Evolutionary conservation across 169 alveolate species (phyloP).

Genomic region (Plasmodium ovale): DNA sequence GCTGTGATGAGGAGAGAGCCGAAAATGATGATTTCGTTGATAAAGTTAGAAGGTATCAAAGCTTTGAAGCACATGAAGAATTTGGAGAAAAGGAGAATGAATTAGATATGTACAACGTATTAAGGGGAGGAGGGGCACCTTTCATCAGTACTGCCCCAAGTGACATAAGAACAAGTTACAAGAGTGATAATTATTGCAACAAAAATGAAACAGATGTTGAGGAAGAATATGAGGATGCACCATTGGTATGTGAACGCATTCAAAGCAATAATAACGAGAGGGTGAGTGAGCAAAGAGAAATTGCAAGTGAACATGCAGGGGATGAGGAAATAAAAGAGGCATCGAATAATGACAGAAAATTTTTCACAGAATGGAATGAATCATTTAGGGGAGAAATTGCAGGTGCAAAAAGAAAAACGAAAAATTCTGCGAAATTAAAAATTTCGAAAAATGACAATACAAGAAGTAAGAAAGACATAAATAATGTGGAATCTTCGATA

Average conservation of each 20-base stretch:
- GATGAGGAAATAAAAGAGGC: not conserved
- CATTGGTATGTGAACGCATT: not conserved
- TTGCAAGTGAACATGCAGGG: not conserved
- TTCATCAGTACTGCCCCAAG: no score
- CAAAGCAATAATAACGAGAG: not conserved
- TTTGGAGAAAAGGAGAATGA: not conserved
- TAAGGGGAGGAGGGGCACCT: no score
- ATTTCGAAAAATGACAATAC: constrained; percentile 2
- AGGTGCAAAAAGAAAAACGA: constrained; percentile 2
- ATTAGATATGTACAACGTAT: no score
- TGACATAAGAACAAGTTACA: no score
- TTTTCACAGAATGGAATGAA: not conserved
- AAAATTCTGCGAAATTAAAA: constrained; percentile 11
- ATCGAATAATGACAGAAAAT: not conserved
- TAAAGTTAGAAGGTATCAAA: not conserved
- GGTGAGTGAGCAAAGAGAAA: not conserved
- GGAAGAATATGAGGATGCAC: not conserved
- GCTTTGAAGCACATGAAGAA: not conserved
- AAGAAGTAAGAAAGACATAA: constrained; percentile 9
- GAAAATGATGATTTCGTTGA: not conserved
- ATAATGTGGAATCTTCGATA: not conserved
- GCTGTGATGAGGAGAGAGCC: not conserved
- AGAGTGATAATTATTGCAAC: no score
- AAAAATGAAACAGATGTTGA: no score
- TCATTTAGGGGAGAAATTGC: not conserved